Conservation (phyloP, 2,329 filamentous ascomycete genomes). For the Aspergillus tamarii region DNA sequence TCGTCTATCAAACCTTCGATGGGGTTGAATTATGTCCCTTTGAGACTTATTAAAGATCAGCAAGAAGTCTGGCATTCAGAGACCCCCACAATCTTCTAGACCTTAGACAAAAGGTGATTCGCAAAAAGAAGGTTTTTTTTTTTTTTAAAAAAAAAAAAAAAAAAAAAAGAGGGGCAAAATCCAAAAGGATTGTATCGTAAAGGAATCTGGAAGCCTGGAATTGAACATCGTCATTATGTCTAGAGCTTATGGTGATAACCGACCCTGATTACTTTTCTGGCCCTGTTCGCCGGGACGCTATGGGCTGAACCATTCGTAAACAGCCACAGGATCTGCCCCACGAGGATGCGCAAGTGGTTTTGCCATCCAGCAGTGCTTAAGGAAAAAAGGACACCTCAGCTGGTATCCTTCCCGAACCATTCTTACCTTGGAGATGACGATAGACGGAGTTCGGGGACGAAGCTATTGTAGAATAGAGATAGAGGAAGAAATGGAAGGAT, state of each 20-base stretch:
- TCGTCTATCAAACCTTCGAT: neutral
- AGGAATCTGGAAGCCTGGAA: slow-evolving; percentile 10
- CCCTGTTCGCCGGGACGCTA: slow-evolving; percentile 21
- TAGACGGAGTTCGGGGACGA: neutral
- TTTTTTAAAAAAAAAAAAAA: neutral
- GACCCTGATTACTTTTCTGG: slow-evolving; percentile 2
- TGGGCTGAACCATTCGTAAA: slow-evolving; percentile 22
- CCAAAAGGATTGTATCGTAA: neutral
- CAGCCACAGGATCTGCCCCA: slow-evolving; percentile 23
- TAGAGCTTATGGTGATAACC: neutral
- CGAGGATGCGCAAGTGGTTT: slow-evolving; percentile 28
- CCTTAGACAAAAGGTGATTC: neutral
- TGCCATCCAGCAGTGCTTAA: slow-evolving; percentile 17
- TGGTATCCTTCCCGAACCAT: slow-evolving; percentile 4
- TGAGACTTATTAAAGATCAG: neutral
- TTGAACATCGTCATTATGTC: slow-evolving; percentile 3
- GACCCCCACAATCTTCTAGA: neutral
- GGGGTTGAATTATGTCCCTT: neutral
- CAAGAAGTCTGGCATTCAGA: neutral
- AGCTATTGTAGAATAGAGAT: neutral
- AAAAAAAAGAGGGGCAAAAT: neutral
- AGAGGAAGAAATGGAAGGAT: neutral
- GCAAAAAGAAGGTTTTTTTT: too few relatives aligned
- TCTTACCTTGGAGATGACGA: neutral
- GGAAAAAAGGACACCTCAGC: slow-evolving; percentile 4